Percentiles rank a stretch among this genome's conserved stretches.
phyloP scores from a whole-genome alignment of 345 rosid species.

The Melastoma malabathricum region DNA sequence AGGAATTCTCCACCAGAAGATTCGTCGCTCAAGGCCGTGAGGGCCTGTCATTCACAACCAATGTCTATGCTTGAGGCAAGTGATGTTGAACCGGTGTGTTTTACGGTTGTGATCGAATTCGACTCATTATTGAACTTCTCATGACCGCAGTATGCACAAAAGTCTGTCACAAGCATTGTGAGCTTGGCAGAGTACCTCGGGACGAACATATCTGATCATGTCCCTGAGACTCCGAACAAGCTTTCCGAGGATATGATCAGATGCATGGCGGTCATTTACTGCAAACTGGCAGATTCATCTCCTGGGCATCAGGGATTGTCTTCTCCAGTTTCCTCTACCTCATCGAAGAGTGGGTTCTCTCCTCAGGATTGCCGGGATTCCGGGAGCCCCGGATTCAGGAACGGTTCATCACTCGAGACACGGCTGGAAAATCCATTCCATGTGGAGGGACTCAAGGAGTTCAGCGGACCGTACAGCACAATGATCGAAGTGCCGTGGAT shows the following conservation, averaged over 20 bases:
- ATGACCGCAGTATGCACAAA: slow-evolving; percentile 51
- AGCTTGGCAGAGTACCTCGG: slow-evolving; percentile 97
- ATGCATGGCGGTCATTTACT: slow-evolving; percentile 80
- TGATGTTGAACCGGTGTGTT: not conserved
- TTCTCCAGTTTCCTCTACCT: slow-evolving; percentile 70
- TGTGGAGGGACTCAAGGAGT: slow-evolving; percentile 78
- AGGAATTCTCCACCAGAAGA: slow-evolving; percentile 43
- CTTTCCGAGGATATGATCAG: slow-evolving; percentile 92
- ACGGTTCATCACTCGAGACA: slow-evolving; percentile 61
- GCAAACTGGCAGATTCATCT: slow-evolving; percentile 89
- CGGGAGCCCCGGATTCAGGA: slow-evolving; percentile 78
- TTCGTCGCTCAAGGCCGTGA: slow-evolving; percentile 39
- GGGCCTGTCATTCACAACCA: slow-evolving; percentile 79
- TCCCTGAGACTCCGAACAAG: slow-evolving; percentile 81
- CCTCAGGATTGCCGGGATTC: slow-evolving; percentile 54
- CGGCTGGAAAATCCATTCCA: slow-evolving; percentile 73
- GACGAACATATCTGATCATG: slow-evolving; percentile 73
- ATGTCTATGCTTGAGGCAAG: slow-evolving; percentile 65
- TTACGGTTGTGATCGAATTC: no score
- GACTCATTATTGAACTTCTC: no score
- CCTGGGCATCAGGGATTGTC: slow-evolving; percentile 42
- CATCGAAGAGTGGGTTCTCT: slow-evolving; percentile 62
- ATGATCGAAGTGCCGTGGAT: slow-evolving; percentile 85
- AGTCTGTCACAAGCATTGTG: slow-evolving; percentile 42
- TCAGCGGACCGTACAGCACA: slow-evolving; percentile 84